Evolutionary conservation across 2,329 filamentous ascomycete genomes (phyloP).

Genomic region (Arthrobotrys entomopaga): DNA sequence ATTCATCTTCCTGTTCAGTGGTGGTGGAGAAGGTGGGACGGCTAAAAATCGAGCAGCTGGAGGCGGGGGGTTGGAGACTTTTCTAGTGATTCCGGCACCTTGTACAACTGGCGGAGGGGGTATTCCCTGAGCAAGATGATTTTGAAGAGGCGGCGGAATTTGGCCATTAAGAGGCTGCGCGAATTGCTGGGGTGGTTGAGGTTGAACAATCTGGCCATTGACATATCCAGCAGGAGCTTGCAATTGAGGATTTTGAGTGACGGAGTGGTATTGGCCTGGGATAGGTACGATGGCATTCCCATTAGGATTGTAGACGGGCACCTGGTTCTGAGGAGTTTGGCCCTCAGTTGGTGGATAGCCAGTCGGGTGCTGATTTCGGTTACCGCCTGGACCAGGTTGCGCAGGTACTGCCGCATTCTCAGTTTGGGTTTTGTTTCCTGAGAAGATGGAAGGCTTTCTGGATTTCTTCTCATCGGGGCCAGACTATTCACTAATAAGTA

Average conservation of each 20-base stretch:
- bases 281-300: conserved; percentile 45
- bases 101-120: conserved; percentile 27
- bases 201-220: conserved; percentile 14
- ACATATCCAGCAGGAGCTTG: conserved; percentile 15
- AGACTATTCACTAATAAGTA: conserved; percentile 23
- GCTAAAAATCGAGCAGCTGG: conserved; percentile 46
- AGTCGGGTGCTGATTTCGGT: conserved; percentile 5
- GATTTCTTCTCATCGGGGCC: conserved; percentile 24
- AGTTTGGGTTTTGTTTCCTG: conserved; percentile 8
- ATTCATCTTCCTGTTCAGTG: conserved; percentile 17
- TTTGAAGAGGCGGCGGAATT: conserved; percentile 7
- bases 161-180: conserved; percentile 11
- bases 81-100: conserved; percentile 13
- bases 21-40: conserved; percentile 44
- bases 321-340: conserved; percentile 24
- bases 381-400: conserved; percentile 8
- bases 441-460: conserved; percentile 36
- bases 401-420: conserved; percentile 15
- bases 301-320: conserved; percentile 28
- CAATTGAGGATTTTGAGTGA: conserved; percentile 25
- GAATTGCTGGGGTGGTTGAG: conserved; percentile 16
- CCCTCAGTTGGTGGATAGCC: conserved; percentile 20
- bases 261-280: conserved; percentile 36
- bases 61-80: conserved; percentile 39
- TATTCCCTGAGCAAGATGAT: conserved; percentile 21